Conservation (phyloP, 805 yeast genomes). For the Lipomyces spencermartinsiae region DNA sequence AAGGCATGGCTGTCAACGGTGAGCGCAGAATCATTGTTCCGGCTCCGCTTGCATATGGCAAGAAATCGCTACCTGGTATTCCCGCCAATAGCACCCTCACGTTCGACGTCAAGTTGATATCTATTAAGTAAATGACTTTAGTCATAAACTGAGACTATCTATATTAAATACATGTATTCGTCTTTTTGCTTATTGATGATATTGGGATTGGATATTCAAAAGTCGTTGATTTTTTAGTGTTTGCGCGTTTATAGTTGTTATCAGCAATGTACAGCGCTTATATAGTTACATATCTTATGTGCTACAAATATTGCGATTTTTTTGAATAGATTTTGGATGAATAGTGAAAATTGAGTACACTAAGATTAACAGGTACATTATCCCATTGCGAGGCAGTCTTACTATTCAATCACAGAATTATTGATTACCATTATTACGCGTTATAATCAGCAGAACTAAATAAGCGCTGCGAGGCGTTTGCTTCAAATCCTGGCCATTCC, state of each 20-base stretch:
- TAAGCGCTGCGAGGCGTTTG: too few species aligned
- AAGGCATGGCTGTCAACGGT: conserved; percentile 98
- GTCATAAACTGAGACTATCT: conserved; percentile 6
- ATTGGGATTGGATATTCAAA: conserved; percentile 20
- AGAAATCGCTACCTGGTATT: conserved; percentile 91
- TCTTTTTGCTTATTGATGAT: not conserved
- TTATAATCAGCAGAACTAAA: too few species aligned
- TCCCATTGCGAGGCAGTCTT: not conserved
- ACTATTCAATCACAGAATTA: not conserved
- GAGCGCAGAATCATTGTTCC: conserved; percentile 98
- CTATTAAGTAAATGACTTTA: conserved; percentile 13
- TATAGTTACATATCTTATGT: not conserved
- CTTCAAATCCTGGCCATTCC: too few species aligned
- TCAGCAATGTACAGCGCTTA: not conserved
- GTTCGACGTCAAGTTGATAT: conserved; percentile 64
- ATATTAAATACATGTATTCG: not conserved
- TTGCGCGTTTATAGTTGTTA: not conserved
- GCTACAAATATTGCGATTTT: not conserved
- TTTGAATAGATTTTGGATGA: not conserved
- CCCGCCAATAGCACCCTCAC: conserved; percentile 97
- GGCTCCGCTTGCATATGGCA: conserved; percentile 95
- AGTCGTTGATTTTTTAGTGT: conserved; percentile 15
- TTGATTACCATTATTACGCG: not conserved
- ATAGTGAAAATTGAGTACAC: not conserved
- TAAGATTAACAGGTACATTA: not conserved